Evolutionary conservation across 169 alveolate species (phyloP).

Genomic region (Babesia divergens): DNA sequence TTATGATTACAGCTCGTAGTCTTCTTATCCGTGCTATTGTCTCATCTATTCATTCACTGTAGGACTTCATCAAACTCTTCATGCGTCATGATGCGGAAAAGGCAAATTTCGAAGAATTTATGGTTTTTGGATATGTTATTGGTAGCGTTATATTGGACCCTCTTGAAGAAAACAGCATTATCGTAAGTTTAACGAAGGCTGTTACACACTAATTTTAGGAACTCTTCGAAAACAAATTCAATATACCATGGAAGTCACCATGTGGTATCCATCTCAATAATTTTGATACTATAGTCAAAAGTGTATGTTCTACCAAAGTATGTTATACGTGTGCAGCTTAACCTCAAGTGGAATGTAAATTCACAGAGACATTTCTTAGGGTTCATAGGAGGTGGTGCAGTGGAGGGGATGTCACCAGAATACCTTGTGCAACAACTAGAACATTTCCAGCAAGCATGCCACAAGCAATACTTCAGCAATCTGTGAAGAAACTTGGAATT

Average conservation of each 20-base stretch:
- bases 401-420: constrained; percentile 60
- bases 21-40: background rate
- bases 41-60: background rate
- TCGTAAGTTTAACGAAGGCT: background rate
- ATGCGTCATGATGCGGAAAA: constrained; percentile 20
- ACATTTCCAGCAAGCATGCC: constrained; percentile 35
- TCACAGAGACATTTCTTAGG: constrained; percentile 51
- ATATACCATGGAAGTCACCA: constrained; percentile 61
- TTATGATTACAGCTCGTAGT: too few relatives aligned
- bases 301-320: background rate
- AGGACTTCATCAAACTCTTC: constrained; percentile 58
- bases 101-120: constrained; percentile 51
- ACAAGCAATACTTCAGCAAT: constrained; percentile 13
- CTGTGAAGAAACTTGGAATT: too few relatives aligned
- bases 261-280: constrained; percentile 44
- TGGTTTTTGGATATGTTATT: constrained; percentile 42
- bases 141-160: constrained; percentile 45
- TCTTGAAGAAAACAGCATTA: constrained; percentile 23
- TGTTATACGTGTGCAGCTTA: constrained; percentile 23
- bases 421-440: constrained; percentile 36
- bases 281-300: constrained; percentile 24
- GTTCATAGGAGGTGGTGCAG: constrained; percentile 51
- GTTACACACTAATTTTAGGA: constrained; percentile 1
- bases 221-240: constrained; percentile 44
- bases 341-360: constrained; percentile 53